These are phyloP conservation scores for Aspergillus cavernicola DNA, from an alignment of 495 filamentous ascomycete species.

Conservation along the genomic window DNA sequence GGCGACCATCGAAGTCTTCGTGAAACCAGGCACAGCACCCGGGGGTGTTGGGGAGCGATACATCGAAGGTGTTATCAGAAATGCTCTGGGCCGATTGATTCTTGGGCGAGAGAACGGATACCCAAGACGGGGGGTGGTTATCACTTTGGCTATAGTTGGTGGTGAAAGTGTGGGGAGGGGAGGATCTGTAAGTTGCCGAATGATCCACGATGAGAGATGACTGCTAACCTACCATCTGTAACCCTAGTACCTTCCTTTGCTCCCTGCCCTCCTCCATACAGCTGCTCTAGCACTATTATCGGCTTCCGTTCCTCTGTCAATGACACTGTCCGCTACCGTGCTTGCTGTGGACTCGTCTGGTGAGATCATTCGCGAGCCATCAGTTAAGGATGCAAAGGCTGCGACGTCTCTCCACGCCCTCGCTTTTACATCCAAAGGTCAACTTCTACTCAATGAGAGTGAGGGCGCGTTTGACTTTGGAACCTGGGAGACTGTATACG, in stretches of 20 bases:
- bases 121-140: slow-evolving; percentile 40
- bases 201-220: neutral
- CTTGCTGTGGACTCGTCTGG: slow-evolving; percentile 55
- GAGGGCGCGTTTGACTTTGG: slow-evolving; percentile 73
- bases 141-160: slow-evolving; percentile 37
- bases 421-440: slow-evolving; percentile 69
- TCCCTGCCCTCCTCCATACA: slow-evolving; percentile 73
- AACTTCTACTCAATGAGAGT: slow-evolving; percentile 75
- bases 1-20: slow-evolving; percentile 82
- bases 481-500: slow-evolving; percentile 70
- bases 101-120: slow-evolving; percentile 35
- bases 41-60: slow-evolving; percentile 75
- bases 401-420: slow-evolving; percentile 73
- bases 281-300: slow-evolving; percentile 70
- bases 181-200: slow-evolving; percentile 57
- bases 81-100: slow-evolving; percentile 29
- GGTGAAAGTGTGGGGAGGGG: slow-evolving; percentile 63
- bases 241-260: slow-evolving; percentile 63
- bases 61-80: slow-evolving; percentile 31
- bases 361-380: slow-evolving; percentile 52
- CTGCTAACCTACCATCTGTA: slow-evolving; percentile 13
- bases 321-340: slow-evolving; percentile 61
- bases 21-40: slow-evolving; percentile 64
- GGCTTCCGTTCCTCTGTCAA: slow-evolving; percentile 68
- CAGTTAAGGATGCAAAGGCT: slow-evolving; percentile 47